These are phyloP conservation scores for Halophytophthora polymorphica DNA, from an alignment of 352 stramenopile genomes.

Conservation along the genomic window DNA sequence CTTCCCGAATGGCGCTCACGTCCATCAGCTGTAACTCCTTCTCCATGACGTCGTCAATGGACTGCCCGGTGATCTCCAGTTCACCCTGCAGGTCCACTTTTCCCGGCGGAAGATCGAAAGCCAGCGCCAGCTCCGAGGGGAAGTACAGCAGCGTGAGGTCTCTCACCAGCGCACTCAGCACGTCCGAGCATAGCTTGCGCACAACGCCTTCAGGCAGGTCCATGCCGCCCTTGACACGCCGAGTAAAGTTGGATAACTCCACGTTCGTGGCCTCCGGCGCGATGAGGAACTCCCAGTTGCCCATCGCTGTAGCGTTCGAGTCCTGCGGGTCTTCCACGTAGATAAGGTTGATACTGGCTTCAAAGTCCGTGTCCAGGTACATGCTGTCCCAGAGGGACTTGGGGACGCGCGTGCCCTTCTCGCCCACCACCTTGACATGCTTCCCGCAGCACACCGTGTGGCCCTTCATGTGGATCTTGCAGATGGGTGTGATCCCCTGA, in stretches of 20 bases:
- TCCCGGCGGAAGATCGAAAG: conserved; percentile 48
- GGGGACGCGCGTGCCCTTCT: conserved; percentile 72
- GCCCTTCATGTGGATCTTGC: conserved; percentile 58
- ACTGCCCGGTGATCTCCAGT: conserved; percentile 44
- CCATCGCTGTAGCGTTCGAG: conserved; percentile 26
- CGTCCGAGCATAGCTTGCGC: conserved; percentile 65
- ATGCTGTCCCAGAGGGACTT: conserved; percentile 80
- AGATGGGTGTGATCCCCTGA: conserved; percentile 59
- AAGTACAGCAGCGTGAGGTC: conserved; percentile 67
- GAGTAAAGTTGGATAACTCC: conserved; percentile 64
- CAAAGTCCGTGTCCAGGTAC: conserved; percentile 73
- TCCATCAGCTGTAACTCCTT: conserved; percentile 29
- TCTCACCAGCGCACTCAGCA: conserved; percentile 57
- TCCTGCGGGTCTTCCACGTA: conserved; percentile 60
- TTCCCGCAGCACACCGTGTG: conserved; percentile 67
- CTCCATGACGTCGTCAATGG: conserved; percentile 67
- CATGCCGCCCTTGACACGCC: conserved; percentile 61
- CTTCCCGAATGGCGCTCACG: conserved; percentile 12
- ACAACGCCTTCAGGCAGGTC: conserved; percentile 69
- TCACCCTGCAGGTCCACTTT: conserved; percentile 62
- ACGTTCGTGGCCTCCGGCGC: conserved; percentile 52
- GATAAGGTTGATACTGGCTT: conserved; percentile 49
- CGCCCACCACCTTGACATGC: conserved; percentile 72
- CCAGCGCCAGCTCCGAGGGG: conserved; percentile 51
- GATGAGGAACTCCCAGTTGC: conserved; percentile 65